Percentiles rank a stretch among this genome's conserved stretches.
These are phyloP conservation scores for Ceratocystis albifundus DNA, from an alignment of 2,329 filamentous ascomycete genomes.

Conservation along the genomic window DNA sequence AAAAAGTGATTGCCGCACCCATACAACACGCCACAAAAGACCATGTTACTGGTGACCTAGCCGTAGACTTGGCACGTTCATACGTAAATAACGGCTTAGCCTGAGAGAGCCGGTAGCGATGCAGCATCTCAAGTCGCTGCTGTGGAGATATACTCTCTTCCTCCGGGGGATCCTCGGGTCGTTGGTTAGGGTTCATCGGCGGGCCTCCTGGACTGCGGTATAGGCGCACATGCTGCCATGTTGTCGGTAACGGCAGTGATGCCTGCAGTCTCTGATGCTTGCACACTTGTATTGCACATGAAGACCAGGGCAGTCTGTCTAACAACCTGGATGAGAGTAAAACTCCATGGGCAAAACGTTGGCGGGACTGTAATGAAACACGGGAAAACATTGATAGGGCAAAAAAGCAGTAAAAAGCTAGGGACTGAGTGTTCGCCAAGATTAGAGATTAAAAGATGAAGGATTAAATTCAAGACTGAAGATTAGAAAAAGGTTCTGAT, in stretches of 20 bases:
- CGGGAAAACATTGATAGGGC: not conserved
- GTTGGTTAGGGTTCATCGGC: constrained; percentile 22
- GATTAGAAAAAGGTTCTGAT: too few relatives aligned
- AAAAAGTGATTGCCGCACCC: constrained; percentile 44
- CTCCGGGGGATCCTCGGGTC: constrained; percentile 14
- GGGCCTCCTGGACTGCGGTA: constrained; percentile 15
- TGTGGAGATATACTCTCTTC: constrained; percentile 13
- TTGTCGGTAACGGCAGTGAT: too few relatives aligned
- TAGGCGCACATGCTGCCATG: not conserved
- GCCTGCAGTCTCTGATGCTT: not conserved
- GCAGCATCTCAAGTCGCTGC: constrained; percentile 17
- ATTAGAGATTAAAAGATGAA: too few relatives aligned
- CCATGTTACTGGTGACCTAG: constrained; percentile 32
- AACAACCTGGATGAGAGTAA: not conserved
- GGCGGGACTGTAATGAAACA: not conserved
- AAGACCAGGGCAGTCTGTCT: not conserved
- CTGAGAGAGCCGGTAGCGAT: constrained; percentile 25
- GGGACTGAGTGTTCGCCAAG: too few relatives aligned
- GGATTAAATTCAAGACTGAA: too few relatives aligned
- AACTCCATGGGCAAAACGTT: not conserved
- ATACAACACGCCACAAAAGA: constrained; percentile 34
- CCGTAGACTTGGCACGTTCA: constrained; percentile 29
- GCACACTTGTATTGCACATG: not conserved
- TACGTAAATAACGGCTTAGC: constrained; percentile 32
- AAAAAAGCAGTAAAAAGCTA: not conserved